Evolutionary conservation across 2,329 filamentous ascomycete genomes (phyloP), one percentile per base, ranked within the genome.

Genomic region (Neocatenulostroma microsporum): DNA sequence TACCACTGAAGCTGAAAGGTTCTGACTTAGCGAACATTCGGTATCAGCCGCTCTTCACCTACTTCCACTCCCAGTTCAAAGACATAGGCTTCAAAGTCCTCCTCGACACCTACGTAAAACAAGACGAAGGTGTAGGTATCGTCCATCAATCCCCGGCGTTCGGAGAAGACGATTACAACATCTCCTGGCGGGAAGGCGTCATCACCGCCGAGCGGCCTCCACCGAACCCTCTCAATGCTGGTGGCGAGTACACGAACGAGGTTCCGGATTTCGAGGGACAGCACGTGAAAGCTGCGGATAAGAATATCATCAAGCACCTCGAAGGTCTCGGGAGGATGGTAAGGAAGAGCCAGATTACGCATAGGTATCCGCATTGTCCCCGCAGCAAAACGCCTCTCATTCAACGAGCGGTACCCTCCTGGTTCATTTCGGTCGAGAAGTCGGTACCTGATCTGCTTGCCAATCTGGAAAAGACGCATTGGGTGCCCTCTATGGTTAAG

Each of bases 361-460:
- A 96, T 68, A 89, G 84, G 52, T 93, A 94, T 61, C 87, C 86
- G 14, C 89, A 89, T 75, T 95, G 89, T 62, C 87, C 84, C 66
- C 78, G 89, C 42, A 94, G 87, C n/a, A 89, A 95, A 57, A 95
- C 85, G 0, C 89, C 87, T 20, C 72, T 96, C 44, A 94, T 96
- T 51, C 91, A 94, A 64, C 78, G 84, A 47, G 86, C 89, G 18
- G 86, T 95, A 13, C 84, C 88, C 7, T 86, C 87, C 1, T 96
- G 89, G 89, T 95, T 95, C 59, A 82, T 96, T 53, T 85, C 84
- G 60, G 85, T 95, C 30, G 76, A 81, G 13, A 76, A 83, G 41
- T 82, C 87, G 50, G 78, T 94, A 34, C 86, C 87, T 1, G 69
- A 88, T 47, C 89, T 96, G 81, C 70, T 95, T n/a, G 71, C 84